Evolutionary conservation across 768 basidiomycete genomes (phyloP).

Genomic region (Clitopilus hobsonii): DNA sequence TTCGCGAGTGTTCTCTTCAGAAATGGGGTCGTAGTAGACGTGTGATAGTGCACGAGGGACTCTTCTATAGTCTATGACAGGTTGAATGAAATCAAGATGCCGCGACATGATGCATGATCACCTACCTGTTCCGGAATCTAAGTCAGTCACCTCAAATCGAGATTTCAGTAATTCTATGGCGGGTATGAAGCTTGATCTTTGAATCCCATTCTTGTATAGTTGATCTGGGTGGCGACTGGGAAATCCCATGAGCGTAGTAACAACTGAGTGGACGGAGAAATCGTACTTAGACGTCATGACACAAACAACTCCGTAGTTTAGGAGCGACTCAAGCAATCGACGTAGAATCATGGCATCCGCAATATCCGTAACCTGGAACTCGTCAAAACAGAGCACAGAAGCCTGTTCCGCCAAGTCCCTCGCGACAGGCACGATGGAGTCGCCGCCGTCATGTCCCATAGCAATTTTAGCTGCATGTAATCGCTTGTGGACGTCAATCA

Average conservation of each 20-base stretch:
- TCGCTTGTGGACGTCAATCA: constrained; percentile 97
- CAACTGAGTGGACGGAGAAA: not conserved
- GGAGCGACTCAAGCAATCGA: constrained; percentile 79
- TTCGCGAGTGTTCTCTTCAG: constrained; percentile 58
- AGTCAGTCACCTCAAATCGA: constrained; percentile 82
- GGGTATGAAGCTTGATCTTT: constrained; percentile 90
- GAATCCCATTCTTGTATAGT: constrained; percentile 98
- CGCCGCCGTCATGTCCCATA: constrained; percentile 65
- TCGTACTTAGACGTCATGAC: constrained; percentile 97
- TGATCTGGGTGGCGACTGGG: constrained; percentile 93
- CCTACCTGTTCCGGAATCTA: constrained; percentile 92
- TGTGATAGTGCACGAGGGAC: constrained; percentile 90
- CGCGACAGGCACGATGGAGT: constrained; percentile 85
- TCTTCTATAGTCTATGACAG: constrained; percentile 79
- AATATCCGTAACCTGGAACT: constrained; percentile 97
- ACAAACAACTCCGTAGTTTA: constrained; percentile 86
- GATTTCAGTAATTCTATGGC: constrained; percentile 91
- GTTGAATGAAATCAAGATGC: constrained; percentile 3
- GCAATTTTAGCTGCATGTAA: constrained; percentile 76
- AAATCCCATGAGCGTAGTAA: not conserved
- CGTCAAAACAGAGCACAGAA: constrained; percentile 90
- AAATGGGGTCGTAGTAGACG: constrained; percentile 86
- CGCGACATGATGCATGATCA: constrained; percentile 2
- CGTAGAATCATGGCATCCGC: constrained; percentile 98
- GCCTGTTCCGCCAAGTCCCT: constrained; percentile 82